Evolutionary conservation across 495 filamentous ascomycete species (phyloP).

Genomic region (Lasiosphaeria miniovina): DNA sequence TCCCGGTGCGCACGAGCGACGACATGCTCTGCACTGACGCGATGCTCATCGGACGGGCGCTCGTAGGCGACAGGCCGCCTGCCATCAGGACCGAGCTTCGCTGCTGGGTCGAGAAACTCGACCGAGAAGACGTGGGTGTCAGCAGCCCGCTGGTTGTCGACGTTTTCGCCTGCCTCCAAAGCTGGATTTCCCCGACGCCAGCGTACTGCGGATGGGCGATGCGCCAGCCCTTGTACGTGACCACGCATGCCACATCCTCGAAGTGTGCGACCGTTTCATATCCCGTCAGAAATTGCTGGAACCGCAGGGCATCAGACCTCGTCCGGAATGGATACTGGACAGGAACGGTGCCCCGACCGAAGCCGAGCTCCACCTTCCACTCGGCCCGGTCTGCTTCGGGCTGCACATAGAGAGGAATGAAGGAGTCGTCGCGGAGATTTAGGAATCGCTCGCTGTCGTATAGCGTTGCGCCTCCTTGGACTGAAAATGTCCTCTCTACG

Average conservation of each 20-base stretch:
- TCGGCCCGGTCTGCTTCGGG: neutral
- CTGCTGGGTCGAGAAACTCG: neutral
- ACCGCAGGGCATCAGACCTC: neutral
- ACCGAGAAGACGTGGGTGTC: neutral
- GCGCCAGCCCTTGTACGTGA: neutral
- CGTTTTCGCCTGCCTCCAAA: neutral
- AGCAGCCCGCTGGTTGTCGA: neutral
- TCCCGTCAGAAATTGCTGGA: slow-evolving; percentile 7
- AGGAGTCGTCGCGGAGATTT: neutral
- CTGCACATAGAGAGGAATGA: neutral
- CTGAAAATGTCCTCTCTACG: neutral
- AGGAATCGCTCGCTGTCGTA: neutral
- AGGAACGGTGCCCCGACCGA: neutral
- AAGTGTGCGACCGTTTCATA: neutral
- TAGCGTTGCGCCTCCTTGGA: neutral
- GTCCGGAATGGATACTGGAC: neutral
- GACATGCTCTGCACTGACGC: neutral
- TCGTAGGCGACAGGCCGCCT: neutral
- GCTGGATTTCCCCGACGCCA: neutral
- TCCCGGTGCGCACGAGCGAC: neutral
- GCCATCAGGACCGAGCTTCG: neutral
- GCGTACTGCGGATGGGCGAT: neutral
- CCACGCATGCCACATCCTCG: neutral
- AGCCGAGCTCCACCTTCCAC: neutral
- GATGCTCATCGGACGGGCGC: neutral